A percentile compares a stretch with the other conserved stretches of the same genome.
phyloP scores from a whole-genome alignment of 2,329 filamentous ascomycete genomes.

The Trichophyton rubrum region DNA sequence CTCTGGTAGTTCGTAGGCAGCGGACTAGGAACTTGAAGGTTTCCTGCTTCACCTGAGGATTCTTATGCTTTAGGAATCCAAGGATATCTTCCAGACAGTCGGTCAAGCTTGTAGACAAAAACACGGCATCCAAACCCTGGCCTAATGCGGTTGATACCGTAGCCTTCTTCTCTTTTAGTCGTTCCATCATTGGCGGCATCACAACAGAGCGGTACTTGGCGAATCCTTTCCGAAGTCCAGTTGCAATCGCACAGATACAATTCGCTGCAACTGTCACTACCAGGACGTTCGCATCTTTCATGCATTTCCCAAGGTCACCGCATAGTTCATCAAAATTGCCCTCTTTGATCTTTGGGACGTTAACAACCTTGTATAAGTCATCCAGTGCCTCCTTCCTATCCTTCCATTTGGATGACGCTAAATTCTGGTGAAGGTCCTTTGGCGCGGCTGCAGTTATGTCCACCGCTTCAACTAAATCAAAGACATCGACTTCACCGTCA shows the following conservation, averaged over 20 bases:
- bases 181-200: conserved; percentile 83
- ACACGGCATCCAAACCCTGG: conserved; percentile 64
- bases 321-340: conserved; percentile 76
- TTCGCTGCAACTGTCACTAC: conserved; percentile 89
- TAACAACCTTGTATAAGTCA: conserved; percentile 59
- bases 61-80: conserved; percentile 80
- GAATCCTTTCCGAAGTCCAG: conserved; percentile 67
- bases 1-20: conserved; percentile 67
- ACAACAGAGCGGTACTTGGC: conserved; percentile 67
- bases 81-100: conserved; percentile 88
- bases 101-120: conserved; percentile 54
- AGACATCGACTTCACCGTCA: conserved; percentile 60
- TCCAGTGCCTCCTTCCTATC: conserved; percentile 92
- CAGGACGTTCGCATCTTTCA: conserved; percentile 97
- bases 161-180: conserved; percentile 93
- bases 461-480: conserved; percentile 73
- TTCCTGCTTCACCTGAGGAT: conserved; percentile 93
- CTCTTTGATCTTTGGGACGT: conserved; percentile 85
- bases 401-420: conserved; percentile 94
- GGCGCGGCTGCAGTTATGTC: conserved; percentile 75
- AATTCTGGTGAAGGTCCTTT: conserved; percentile 65
- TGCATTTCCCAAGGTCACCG: conserved; percentile 76
- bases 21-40: conserved; percentile 88
- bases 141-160: conserved; percentile 78
- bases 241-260: conserved; percentile 79